Base-by-base conservation (phyloP, 1,284 basidiomycete genomes). In the Trichosporon sp. region DNA sequence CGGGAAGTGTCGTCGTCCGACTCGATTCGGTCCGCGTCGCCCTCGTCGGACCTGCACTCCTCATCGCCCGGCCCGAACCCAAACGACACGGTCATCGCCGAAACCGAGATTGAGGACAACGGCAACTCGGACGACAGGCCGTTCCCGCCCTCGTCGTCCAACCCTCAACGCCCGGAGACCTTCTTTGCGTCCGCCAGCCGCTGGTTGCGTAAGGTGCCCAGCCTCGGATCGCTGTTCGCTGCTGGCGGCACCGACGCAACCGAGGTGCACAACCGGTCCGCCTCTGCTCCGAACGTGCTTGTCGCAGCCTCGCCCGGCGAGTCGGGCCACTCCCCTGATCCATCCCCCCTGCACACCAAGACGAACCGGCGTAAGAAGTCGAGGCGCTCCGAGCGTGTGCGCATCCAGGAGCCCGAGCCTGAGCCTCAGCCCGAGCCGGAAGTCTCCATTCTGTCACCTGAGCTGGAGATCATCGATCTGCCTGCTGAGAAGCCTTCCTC, bases 101-200 rank as follows among this genome's bases (percentile, higher is more conserved):
- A 70, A 32, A 70, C 70, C 5, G 72, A 74, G 63, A 70, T 75
- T 65, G 73, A 76, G 61, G 69, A 66, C 16, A 68, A 75, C 67
- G 70, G 70, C 31, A n/a, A 6, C 59, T 63, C 59, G n/a, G 59
- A 63, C 16, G 31, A 63, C 59, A 11, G 31, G 6, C 32, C 14
- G 14, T 19, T 31, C 26, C 54, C 35, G 35, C 35, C 19, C 6
- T 46, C 51, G 4, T 37, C 59, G 14, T n/a, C 59, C 14, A 12
- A 69, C 48, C 56, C 67, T 46, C 54, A 59, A 8, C 59, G 59
- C 14, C 59, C 59, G 4, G 14, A 32, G 31, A 77, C 76, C 4
- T 56, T 79, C 2, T 65, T 80, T 7, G 66, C 72, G 1, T 80
- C 78, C 2, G 77, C 78, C 2, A 71, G 71, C 11, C 43, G 76